Evolutionary conservation across 2,329 filamentous ascomycete species (phyloP), one percentile per base, ranked within the genome.

Genomic region (Hymenoscyphus salicellus): DNA sequence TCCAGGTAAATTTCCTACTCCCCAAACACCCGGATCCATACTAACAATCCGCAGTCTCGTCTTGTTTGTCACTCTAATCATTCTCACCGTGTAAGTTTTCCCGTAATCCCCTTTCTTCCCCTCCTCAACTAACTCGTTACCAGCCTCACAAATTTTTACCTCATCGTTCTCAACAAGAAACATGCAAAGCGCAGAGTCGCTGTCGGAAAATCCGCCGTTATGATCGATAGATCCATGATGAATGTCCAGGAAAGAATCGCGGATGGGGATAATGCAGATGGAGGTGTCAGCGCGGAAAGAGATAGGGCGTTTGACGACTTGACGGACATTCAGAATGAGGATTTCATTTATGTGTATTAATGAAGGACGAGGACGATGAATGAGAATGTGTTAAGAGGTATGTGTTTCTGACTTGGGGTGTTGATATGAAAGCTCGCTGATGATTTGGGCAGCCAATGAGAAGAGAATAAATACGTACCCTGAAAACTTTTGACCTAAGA

Each of bases 241-340:
- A 82, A 80, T 26, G 77, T 76, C 0, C 76, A 79, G 46, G 78
- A 82, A 59, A 77, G 75, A 20, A 76, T 77, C 46, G 73, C 76
- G n/a, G 76, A 78, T 62, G 76, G 74, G 10, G 72, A 68, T 1
- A 70, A 73, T 62, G 57, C 59, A 11, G 64, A 64, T 52, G 65
- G 60, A 7, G 72, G 67, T 55, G 26, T 62, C 66, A 61, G 33
- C 70, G 33, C 60, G 72, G 23, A 73, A 70, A 78, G 81, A 0
- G 80, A 84, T 30, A 80, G 82, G 68, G 80, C 82, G 1, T 84
- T 85, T 70, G 82, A 83, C 59, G 86, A 89, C 72, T 75, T 83
- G 20, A 88, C 85, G 17, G 86, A 88, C 72, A 74, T 84, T 70
- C 78, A 83, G 75, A 88, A 88, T 66, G 85, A 88, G 70, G 85